Evolutionary conservation across 2,329 filamentous ascomycete genomes (phyloP), one percentile per base, ranked within the genome.

Genomic region (Cordyceps cateniannulata): DNA sequence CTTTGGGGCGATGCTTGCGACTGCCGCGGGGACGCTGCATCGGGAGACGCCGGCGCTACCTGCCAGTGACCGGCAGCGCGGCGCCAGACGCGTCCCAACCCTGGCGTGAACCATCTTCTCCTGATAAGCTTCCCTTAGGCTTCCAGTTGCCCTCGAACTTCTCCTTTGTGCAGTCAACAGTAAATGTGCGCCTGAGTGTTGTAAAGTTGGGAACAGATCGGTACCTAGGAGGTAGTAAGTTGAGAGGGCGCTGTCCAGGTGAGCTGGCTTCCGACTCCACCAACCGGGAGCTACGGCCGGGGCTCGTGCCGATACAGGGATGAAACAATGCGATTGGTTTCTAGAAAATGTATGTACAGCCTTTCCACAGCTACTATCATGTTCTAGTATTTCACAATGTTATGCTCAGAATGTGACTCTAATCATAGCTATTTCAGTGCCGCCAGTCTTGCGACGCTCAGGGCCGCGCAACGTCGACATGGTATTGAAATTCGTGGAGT

Each of bases 261-360:
- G 48, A 40, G 49, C 44, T 51, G 47, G 45, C 48, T 24, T 59
- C 22, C 35, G 20, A 47, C 56, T 59, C 56, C 56, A 59, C 56
- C 56, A 59, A 44, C 35, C 56, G 24, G 45, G 35, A 35, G 32
- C 22, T 9, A 29, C 35, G 35, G 25, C 24, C 32, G 32, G 32
- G 45, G 22, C 54, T 56, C 20, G 27, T 47, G 53, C n/a, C 18
- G 20, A 25, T 32, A n/a, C 42, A 25, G 53, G 35, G 12, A 12
- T n/a, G 53, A 45, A 22, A 45, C 40, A 35, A 47, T 47, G 25
- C 24, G 24, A 45, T 45, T 53, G 25, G 18, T 50, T n/a, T 50
- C 14, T 14, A 20, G 3, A 18, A 10, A 7, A 48, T 18, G 16
- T 16, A n/a, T 48, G 27, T 0, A 18, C 4, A 8, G 22, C 7